phyloP scores from a whole-genome alignment of 306 rosid genomes.

The Vicia sativa region DNA sequence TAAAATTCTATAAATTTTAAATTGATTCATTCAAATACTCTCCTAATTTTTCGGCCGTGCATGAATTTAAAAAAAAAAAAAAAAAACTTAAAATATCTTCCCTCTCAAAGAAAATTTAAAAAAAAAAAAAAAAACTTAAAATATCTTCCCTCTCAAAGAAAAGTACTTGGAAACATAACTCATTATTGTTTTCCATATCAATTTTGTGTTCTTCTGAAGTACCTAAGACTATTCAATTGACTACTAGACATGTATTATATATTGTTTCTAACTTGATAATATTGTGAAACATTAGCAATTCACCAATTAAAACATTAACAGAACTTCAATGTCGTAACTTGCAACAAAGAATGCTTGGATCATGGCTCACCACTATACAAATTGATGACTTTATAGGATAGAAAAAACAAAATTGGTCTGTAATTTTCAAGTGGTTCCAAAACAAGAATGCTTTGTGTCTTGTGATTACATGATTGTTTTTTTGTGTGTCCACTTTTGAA shows the following conservation, averaged over 20 bases:
- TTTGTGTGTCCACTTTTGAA: neutral
- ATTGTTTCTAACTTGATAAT: neutral
- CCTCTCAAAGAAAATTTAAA: constrained; percentile 8
- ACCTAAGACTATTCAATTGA: constrained; percentile 17
- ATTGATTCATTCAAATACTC: too few species aligned
- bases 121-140: neutral
- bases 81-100: constrained; percentile 14
- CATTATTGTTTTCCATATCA: neutral
- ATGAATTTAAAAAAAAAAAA: too few species aligned
- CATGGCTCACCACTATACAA: neutral
- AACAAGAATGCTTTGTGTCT: constrained; percentile 7
- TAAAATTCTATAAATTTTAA: too few species aligned
- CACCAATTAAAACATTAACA: neutral
- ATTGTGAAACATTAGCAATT: neutral
- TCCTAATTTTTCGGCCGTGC: too few species aligned
- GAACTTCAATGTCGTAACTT: constrained; percentile 8
- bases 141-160: constrained; percentile 24
- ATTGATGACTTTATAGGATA: neutral
- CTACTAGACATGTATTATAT: neutral
- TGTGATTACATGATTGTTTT: constrained; percentile 23
- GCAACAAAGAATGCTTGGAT: constrained; percentile 5
- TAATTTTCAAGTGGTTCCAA: constrained; percentile 17
- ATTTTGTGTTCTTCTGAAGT: neutral
- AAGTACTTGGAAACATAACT: neutral
- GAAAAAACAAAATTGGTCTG: neutral